phyloP scores from a whole-genome alignment of 352 stramenopile species.

The Globisporangium middletonii region DNA sequence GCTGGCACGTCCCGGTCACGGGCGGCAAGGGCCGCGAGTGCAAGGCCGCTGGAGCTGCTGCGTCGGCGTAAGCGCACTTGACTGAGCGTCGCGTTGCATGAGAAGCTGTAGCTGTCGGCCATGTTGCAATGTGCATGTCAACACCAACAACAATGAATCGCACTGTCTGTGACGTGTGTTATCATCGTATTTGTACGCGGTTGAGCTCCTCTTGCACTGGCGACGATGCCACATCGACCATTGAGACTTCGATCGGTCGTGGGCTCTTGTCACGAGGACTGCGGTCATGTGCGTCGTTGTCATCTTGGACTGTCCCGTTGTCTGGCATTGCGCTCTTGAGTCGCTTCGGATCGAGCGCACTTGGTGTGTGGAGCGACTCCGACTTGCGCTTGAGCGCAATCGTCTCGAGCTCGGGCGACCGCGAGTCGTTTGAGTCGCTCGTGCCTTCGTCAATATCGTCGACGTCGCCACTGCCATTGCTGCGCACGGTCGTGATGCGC shows the following conservation, averaged over 20 bases:
- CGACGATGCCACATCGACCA: too few relatives aligned
- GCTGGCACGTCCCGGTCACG: slow-evolving; percentile 80
- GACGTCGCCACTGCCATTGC: background rate
- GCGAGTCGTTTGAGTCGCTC: slow-evolving; percentile 6
- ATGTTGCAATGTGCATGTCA: background rate
- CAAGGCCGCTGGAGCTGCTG: background rate
- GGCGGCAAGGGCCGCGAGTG: slow-evolving; percentile 62
- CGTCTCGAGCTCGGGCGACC: slow-evolving; percentile 7
- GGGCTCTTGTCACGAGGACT: too few relatives aligned
- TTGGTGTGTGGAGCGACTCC: too few relatives aligned
- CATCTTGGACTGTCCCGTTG: too few relatives aligned
- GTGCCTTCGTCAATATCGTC: slow-evolving; percentile 5
- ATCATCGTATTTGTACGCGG: too few relatives aligned
- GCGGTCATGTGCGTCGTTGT: too few relatives aligned
- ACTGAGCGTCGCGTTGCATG: background rate
- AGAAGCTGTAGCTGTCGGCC: too few relatives aligned
- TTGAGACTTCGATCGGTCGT: too few relatives aligned
- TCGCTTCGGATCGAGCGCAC: slow-evolving; percentile 1
- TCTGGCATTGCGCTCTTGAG: too few relatives aligned
- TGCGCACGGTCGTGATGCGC: too few relatives aligned
- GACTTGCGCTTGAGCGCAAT: slow-evolving; percentile 6
- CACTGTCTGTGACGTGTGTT: background rate
- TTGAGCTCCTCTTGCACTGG: too few relatives aligned
- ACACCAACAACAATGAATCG: background rate
- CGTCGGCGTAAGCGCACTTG: background rate